phyloP scores from a whole-genome alignment of 495 filamentous ascomycete species.

The Alectoria sarmentosa region DNA sequence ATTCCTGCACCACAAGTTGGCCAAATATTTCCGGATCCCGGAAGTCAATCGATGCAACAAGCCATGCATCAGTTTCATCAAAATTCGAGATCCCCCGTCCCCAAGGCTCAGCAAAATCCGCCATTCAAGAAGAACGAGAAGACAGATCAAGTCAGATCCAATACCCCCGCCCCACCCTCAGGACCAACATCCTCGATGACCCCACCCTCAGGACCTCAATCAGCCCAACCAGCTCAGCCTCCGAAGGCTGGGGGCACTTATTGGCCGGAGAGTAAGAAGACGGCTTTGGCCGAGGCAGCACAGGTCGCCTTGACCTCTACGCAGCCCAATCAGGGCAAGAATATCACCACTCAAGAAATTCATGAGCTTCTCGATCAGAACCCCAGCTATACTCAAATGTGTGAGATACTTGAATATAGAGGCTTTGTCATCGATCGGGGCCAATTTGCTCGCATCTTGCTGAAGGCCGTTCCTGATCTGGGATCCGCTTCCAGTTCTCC shows the following conservation, averaged over 20 bases:
- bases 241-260: slow-evolving; percentile 20
- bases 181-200: background rate
- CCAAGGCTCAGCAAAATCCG: background rate
- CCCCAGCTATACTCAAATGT: slow-evolving; percentile 44
- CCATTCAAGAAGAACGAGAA: background rate
- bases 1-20: background rate
- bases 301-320: slow-evolving; percentile 24
- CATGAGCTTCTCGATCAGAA: slow-evolving; percentile 38
- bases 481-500: background rate
- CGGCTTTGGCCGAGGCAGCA: slow-evolving; percentile 31
- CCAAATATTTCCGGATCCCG: background rate
- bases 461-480: slow-evolving; percentile 38
- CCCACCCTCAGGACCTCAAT: background rate
- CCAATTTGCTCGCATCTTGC: slow-evolving; percentile 39
- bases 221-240: slow-evolving; percentile 12
- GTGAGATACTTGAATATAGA: slow-evolving; percentile 39
- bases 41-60: background rate
- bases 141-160: background rate
- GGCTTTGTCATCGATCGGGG: slow-evolving; percentile 40
- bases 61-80: slow-evolving; percentile 6
- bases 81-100: slow-evolving; percentile 2
- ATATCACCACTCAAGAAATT: slow-evolving; percentile 32
- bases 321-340: slow-evolving; percentile 28
- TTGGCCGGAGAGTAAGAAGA: slow-evolving; percentile 34
- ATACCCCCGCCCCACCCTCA: background rate